Evolutionary conservation across 2,329 filamentous ascomycete species (phyloP).

Genomic region (Trichoderma koningiopsis): DNA sequence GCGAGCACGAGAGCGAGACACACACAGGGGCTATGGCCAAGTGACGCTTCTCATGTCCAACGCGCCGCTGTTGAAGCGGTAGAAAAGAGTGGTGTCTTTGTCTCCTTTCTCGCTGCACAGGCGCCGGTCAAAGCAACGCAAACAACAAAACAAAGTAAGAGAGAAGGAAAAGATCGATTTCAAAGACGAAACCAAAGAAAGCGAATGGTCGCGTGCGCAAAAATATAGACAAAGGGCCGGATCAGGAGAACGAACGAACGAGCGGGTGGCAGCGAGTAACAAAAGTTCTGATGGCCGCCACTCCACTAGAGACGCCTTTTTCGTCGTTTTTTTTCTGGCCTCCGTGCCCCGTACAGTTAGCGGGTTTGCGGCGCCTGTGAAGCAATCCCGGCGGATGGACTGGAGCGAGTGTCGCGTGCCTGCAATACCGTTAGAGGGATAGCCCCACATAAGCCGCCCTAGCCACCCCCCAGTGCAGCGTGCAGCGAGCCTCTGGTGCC

Average conservation of each 20-base stretch:
- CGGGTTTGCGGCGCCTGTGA: not conserved
- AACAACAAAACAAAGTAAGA: not conserved
- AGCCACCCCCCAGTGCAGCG: constrained; percentile 7
- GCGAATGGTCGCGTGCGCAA: constrained; percentile 12
- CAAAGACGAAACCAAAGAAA: not conserved
- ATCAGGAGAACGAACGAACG: not conserved
- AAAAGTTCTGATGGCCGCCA: constrained; percentile 17
- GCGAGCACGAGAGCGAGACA: not conserved
- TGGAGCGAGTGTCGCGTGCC: constrained; percentile 26
- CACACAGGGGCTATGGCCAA: constrained; percentile 14
- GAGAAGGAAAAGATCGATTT: not conserved
- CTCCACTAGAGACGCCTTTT: not conserved
- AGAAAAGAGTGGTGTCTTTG: not conserved
- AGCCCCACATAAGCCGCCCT: constrained; percentile 12
- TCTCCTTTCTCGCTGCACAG: not conserved
- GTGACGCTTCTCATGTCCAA: constrained; percentile 25
- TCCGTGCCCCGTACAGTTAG: constrained; percentile 7
- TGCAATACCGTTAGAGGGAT: constrained; percentile 11
- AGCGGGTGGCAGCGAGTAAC: constrained; percentile 9
- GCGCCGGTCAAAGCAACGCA: constrained; percentile 1
- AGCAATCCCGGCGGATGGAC: not conserved
- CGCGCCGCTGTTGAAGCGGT: constrained; percentile 28
- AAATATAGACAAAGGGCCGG: not conserved
- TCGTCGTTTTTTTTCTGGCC: not conserved
- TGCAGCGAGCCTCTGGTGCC: not conserved